A percentile compares a stretch with the other conserved stretches of the same genome.
Evolutionary conservation across 164 flowering plant genomes (phyloP).

Genomic region (Nelumbo lutea): DNA sequence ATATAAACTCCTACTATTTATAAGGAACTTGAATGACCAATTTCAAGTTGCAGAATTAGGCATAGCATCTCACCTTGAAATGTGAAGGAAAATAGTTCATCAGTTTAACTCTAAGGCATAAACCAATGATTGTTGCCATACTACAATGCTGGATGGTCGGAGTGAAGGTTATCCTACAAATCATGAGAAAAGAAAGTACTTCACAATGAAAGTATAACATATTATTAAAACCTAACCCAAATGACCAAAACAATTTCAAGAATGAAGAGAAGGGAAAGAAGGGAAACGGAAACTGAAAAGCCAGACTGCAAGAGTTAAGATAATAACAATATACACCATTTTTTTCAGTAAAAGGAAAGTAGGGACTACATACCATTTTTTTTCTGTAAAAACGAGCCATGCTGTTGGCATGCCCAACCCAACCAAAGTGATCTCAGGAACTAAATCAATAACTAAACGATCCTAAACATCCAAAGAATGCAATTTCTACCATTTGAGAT

Average conservation of each 20-base stretch:
- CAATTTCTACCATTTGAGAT: neutral
- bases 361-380: neutral
- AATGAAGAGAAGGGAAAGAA: neutral
- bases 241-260: neutral
- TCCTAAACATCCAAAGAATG: neutral
- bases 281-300: neutral
- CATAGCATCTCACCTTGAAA: slow-evolving; percentile 49
- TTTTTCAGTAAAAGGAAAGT: neutral
- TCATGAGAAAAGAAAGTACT: slow-evolving; percentile 1
- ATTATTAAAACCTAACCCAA: neutral
- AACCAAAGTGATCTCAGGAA: neutral
- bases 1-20: neutral
- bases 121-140: slow-evolving; percentile 79
- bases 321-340: neutral
- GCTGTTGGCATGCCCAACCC: neutral
- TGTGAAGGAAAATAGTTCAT: slow-evolving; percentile 63
- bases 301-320: neutral
- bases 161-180: slow-evolving; percentile 63
- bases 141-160: slow-evolving; percentile 80
- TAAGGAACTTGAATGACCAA: neutral
- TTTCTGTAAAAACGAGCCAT: neutral
- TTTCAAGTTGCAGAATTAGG: neutral
- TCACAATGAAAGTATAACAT: neutral
- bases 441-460: neutral
- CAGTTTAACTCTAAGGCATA: slow-evolving; percentile 66